These are phyloP conservation scores for Pinus tabuliformis DNA, from an alignment of 75 land plant genomes.

Conservation along the genomic window DNA sequence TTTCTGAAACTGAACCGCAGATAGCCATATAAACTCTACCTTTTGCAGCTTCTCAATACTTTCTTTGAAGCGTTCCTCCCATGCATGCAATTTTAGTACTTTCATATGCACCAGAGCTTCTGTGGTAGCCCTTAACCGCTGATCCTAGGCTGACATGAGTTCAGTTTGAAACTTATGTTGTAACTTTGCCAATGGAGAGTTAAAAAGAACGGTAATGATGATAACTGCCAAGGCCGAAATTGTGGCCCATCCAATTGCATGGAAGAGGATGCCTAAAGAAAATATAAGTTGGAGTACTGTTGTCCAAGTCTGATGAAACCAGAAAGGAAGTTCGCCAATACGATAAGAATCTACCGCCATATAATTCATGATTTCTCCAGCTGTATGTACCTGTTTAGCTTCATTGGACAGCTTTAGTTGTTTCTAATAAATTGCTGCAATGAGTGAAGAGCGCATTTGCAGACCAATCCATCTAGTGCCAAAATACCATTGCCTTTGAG, in stretches of 20 bases:
- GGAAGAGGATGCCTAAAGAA: constrained; percentile 13
- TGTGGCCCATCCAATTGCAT: constrained; percentile 19
- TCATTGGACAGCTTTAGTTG: constrained; percentile 25
- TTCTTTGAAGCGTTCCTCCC: constrained; percentile 38
- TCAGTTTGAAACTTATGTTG: constrained; percentile 26
- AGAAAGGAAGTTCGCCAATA: constrained; percentile 27
- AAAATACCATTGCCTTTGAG: constrained; percentile 34
- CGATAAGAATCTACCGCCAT: constrained; percentile 38
- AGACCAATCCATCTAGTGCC: constrained; percentile 23
- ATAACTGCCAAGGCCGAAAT: constrained; percentile 10
- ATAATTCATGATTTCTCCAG: constrained; percentile 36
- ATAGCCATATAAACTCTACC: constrained; percentile 31
- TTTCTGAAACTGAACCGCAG: constrained; percentile 14
- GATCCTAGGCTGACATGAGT: constrained; percentile 38
- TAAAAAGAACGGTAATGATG: constrained; percentile 9
- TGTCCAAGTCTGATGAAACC: constrained; percentile 20
- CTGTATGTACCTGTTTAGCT: constrained; percentile 20
- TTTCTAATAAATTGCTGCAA: constrained; percentile 30
- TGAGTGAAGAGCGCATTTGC: constrained; percentile 19
- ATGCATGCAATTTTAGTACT: constrained; percentile 46
- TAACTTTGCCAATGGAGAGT: constrained; percentile 24
- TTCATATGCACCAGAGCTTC: constrained; percentile 43
- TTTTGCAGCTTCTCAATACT: constrained; percentile 21
- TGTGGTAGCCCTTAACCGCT: constrained; percentile 32
- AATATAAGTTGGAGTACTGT: constrained; percentile 9